Conservation (phyloP, 306 rosid genomes). For the Cicer chorassanicum region DNA sequence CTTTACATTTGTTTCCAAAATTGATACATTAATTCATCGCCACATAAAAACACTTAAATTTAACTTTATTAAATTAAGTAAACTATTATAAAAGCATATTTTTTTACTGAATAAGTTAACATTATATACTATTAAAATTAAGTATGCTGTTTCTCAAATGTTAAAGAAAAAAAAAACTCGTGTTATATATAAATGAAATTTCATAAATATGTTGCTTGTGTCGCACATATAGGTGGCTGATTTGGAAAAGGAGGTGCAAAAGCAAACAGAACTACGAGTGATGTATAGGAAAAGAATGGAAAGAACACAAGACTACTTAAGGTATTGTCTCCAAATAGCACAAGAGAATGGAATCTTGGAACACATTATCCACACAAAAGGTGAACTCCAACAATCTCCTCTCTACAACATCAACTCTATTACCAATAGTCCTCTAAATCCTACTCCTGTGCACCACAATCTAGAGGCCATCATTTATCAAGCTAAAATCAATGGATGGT, state of each 20-base stretch:
- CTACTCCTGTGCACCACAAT: constrained; percentile 41
- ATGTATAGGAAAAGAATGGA: constrained; percentile 58
- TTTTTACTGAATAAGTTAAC: too few relatives aligned
- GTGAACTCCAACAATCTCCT: constrained; percentile 45
- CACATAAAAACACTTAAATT: too few relatives aligned
- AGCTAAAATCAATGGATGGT: constrained; percentile 77
- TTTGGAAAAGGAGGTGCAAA: constrained; percentile 65
- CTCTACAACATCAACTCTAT: not conserved
- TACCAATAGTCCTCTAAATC: constrained; percentile 37
- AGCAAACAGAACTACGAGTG: constrained; percentile 54
- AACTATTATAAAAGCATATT: too few relatives aligned
- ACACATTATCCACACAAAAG: constrained; percentile 42
- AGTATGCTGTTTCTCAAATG: too few relatives aligned
- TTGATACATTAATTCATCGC: too few relatives aligned
- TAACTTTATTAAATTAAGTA: too few relatives aligned
- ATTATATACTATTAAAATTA: too few relatives aligned
- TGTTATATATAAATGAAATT: not conserved
- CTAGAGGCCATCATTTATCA: constrained; percentile 53
- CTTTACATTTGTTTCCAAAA: too few relatives aligned
- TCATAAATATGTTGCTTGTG: not conserved
- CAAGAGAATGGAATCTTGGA: constrained; percentile 75
- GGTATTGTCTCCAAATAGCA: constrained; percentile 73
- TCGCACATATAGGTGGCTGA: constrained; percentile 54
- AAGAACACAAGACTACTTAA: constrained; percentile 65
- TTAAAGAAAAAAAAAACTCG: too few relatives aligned